Evolutionary conservation across 306 rosid species (phyloP), one percentile per base, ranked within the genome.

Genomic region (Senna tora): DNA sequence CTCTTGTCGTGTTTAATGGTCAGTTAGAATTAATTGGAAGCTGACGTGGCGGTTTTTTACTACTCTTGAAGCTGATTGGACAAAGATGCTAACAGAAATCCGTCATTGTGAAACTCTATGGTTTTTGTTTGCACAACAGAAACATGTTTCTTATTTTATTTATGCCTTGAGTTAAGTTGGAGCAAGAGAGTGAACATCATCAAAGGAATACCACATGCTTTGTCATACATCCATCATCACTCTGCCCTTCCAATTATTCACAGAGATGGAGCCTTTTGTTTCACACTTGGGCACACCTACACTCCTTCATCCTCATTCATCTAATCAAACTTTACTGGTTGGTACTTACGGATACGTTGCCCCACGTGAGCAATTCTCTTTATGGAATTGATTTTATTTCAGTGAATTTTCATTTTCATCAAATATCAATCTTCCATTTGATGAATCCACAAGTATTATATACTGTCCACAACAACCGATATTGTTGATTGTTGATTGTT

Each of bases 271-370:
- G 0, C 43, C 65, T 1, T 32, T 33, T 32, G 42, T 58, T 19
- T 58, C 43, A 7, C 43, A 58, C 5, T 58, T 58, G 7, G 65
- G 45, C 43, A 58, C 22, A 14, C 22, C 65, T 14, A 58, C 41
- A 14, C 11, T 57, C 42, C 38, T 57, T 57, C 12, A 30, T 57
- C 42, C 41, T 57, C 41, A 30, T 14, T 57, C 41, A 9, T 58
- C 65, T 1, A 58, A 58, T 32, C 65, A 32, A n/a, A 58, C 42
- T 30, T 42, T 58, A 32, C 2, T 15, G 2, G 45, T 33, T 58
- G 65, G 65, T 7, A 33, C 65, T 14, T 6, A 15, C 15, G 65
- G 65, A 33, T 58, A 58, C 33, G 4, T 58, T 33, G 65, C 65
- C 3, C 65, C 65, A 14, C 43, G 65, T 58, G 8, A 32, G 0